Percentiles rank a stretch among this genome's conserved stretches.
Conservation (phyloP, 116 monocot genomes). For the Trichopus zeylanicus region DNA sequence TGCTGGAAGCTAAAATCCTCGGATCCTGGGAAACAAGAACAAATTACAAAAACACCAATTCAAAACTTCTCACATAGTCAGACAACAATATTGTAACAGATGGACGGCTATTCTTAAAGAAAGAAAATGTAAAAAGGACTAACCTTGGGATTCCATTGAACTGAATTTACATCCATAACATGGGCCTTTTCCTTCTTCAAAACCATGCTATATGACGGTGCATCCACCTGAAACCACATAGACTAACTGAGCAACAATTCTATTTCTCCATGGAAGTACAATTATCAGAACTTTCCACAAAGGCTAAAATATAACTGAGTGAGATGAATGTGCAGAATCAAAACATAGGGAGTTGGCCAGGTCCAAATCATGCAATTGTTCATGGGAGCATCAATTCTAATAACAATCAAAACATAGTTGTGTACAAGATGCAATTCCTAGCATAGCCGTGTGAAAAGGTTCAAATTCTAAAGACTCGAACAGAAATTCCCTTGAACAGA, state of each 20-base stretch:
- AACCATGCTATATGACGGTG: conserved; percentile 45
- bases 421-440: too few species aligned
- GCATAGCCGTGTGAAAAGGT: too few species aligned
- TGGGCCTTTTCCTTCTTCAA: conserved; percentile 91
- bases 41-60: neutral
- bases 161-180: conserved; percentile 88
- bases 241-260: neutral
- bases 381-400: too few species aligned
- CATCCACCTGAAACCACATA: conserved; percentile 41
- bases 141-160: conserved; percentile 79
- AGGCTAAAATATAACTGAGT: too few species aligned
- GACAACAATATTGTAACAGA: neutral
- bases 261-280: neutral
- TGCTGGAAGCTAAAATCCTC: conserved; percentile 57
- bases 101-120: neutral
- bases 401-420: too few species aligned
- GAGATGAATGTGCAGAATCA: too few species aligned
- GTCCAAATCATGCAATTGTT: too few species aligned
- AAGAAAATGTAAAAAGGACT: neutral
- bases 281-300: too few species aligned
- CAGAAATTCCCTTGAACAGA: too few species aligned
- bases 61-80: neutral
- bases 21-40: conserved; percentile 40
- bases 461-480: too few species aligned
- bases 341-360: too few species aligned